Evolutionary conservation across 2,329 filamentous ascomycete genomes (phyloP), one percentile per base, ranked within the genome.

Genomic region (Parascedosporium putredinis): DNA sequence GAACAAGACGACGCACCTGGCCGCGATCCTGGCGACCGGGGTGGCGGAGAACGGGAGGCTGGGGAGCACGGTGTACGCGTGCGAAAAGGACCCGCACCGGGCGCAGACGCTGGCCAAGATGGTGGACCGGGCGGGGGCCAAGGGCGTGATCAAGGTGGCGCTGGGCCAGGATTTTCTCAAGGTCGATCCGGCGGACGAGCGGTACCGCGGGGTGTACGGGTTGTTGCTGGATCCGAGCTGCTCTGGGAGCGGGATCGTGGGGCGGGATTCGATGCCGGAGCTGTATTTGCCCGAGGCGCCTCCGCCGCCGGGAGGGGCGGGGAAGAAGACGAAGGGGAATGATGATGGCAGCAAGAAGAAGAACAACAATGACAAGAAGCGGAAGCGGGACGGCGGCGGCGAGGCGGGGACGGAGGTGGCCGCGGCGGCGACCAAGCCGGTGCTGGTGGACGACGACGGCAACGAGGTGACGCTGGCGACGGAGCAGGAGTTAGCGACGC

Each of bases 1-100:
- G 5, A 98, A 98, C 65, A 98, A 98, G 68, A 97, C 93, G 1
- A 97, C 91, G 6, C 93, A 97, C 64, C 68, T 95, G 44, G 89
- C 90, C 1, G 85, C 88, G 2, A 79, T 96, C 4, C 60, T 93
- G 45, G 70, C 63, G 48, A 68, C 65, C 45, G 67, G 67, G 48
- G 62, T 61, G 3, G 64, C 65, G 0, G 68, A 66, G 36, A 63
- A 62, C 52, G 62, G 60, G 18, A 63, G 58, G 25, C 64, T 67
- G 44, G 62, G 56, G 1, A 24, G 14, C 22, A 42, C 38, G 38
- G 83, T 98, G 22, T 81, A 82, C 56, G 88, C 88, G 0, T 93
- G 88, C 58, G 88, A 95, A 62, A 86, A 86, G 58, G 85, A 94
- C 60, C 67, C 71, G 23, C 66, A 69, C 22, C 78, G 93, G 49